phyloP scores from a whole-genome alignment of 139 green algal species.

The Asterochloris erici region DNA sequence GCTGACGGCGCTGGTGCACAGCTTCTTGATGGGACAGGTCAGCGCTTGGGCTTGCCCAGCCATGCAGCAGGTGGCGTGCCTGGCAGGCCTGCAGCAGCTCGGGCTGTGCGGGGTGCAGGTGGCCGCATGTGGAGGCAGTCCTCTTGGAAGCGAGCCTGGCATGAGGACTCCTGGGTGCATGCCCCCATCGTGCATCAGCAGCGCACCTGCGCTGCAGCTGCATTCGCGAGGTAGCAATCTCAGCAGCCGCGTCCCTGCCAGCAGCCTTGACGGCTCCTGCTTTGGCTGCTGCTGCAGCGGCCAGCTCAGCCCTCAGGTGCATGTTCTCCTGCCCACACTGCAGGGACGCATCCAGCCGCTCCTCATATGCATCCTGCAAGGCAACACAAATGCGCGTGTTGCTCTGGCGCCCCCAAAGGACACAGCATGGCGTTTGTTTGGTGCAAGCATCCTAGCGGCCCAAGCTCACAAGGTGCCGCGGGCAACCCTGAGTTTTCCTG shows the following conservation, averaged over 20 bases:
- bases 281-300: slow-evolving; percentile 4
- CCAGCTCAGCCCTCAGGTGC: slow-evolving; percentile 2
- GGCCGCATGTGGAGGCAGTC: too few species aligned
- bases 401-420: background rate
- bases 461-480: background rate
- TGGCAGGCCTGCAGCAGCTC: background rate
- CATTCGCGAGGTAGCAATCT: slow-evolving; percentile 8
- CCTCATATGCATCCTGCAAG: background rate
- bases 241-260: background rate
- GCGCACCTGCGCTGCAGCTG: slow-evolving; percentile 12
- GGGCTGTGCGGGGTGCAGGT: background rate
- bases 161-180: too few species aligned
- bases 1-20: background rate
- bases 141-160: too few species aligned
- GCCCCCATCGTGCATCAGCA: background rate
- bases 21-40: background rate
- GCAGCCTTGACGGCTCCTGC: slow-evolving; percentile 7
- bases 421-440: background rate
- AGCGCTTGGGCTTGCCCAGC: background rate
- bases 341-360: background rate
- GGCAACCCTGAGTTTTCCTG: too few species aligned
- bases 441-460: background rate
- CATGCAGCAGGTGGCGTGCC: background rate
- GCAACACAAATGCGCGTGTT: background rate
- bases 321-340: slow-evolving; percentile 11